Evolutionary conservation across 768 basidiomycete species (phyloP).

Genomic region (Gyrodon lividus): DNA sequence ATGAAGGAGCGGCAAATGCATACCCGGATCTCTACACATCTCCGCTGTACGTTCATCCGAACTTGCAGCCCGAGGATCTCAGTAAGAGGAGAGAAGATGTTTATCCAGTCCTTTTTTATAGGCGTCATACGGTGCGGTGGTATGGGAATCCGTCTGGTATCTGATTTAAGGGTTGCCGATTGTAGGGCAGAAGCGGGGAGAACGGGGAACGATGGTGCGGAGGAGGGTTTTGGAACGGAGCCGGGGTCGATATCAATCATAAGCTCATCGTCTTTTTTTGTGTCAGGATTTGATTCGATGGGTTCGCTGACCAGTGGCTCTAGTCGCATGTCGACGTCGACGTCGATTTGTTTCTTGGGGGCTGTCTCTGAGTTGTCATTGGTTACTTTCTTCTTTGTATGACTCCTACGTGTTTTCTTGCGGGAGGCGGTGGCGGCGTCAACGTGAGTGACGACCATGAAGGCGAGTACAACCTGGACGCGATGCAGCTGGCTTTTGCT

Average conservation of each 20-base stretch:
- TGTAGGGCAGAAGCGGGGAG: constrained; percentile 58
- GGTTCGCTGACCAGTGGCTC: constrained; percentile 12
- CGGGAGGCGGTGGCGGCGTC: constrained; percentile 28
- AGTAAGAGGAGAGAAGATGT: constrained; percentile 91
- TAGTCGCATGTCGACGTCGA: constrained; percentile 34
- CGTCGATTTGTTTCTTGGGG: constrained; percentile 14
- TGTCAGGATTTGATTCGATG: constrained; percentile 1
- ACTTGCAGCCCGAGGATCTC: constrained; percentile 95
- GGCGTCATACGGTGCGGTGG: constrained; percentile 98
- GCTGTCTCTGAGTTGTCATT: constrained; percentile 9
- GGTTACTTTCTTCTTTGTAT: constrained; percentile 38
- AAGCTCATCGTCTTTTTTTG: constrained; percentile 56
- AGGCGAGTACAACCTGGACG: too few relatives aligned
- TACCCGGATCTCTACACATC: constrained; percentile 91
- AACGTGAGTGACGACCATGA: constrained; percentile 44
- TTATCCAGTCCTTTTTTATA: constrained; percentile 93
- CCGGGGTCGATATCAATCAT: constrained; percentile 56
- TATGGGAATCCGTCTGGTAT: constrained; percentile 85
- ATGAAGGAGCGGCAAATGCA: constrained; percentile 27
- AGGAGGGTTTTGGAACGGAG: constrained; percentile 41
- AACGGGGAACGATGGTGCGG: constrained; percentile 69
- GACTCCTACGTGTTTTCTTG: constrained; percentile 46
- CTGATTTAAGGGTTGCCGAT: constrained; percentile 61
- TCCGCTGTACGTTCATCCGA: constrained; percentile 90
- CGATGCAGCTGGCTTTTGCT: constrained; percentile 9